phyloP scores from a whole-genome alignment of 2,329 filamentous ascomycete genomes.

The Calonectria pseudoreteaudii region DNA sequence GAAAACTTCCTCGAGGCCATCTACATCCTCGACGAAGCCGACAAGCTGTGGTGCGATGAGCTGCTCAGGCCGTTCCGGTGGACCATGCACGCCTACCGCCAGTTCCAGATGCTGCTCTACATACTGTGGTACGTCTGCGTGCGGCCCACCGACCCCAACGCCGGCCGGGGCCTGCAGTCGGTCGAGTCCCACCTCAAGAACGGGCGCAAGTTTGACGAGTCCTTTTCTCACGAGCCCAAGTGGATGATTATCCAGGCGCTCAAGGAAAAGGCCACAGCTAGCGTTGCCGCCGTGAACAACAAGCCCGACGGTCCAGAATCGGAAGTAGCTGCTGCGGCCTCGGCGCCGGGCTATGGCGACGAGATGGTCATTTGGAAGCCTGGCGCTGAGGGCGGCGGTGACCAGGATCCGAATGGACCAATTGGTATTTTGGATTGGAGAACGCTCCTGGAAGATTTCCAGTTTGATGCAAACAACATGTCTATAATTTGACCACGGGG shows the following conservation, averaged over 20 bases:
- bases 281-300: conserved; percentile 31
- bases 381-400: background rate
- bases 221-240: conserved; percentile 37
- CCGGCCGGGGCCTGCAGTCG: conserved; percentile 48
- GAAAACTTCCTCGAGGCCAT: conserved; percentile 50
- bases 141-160: conserved; percentile 45
- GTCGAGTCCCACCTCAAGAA: conserved; percentile 30
- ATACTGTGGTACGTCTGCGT: conserved; percentile 58
- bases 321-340: background rate
- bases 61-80: conserved; percentile 53
- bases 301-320: background rate
- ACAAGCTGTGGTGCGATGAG: conserved; percentile 49
- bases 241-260: conserved; percentile 47
- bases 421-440: conserved; percentile 44
- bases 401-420: conserved; percentile 12
- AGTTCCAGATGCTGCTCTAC: conserved; percentile 58
- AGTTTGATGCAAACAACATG: conserved; percentile 40
- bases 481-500: conserved; percentile 21
- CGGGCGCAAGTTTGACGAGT: background rate
- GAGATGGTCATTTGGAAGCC: background rate
- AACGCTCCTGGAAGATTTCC: conserved; percentile 45
- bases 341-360: background rate
- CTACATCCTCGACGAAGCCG: conserved; percentile 47
- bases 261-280: conserved; percentile 43
- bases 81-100: conserved; percentile 53